Evolutionary conservation across 768 basidiomycete genomes (phyloP).

Genomic region (Leccinum pellstonianum): DNA sequence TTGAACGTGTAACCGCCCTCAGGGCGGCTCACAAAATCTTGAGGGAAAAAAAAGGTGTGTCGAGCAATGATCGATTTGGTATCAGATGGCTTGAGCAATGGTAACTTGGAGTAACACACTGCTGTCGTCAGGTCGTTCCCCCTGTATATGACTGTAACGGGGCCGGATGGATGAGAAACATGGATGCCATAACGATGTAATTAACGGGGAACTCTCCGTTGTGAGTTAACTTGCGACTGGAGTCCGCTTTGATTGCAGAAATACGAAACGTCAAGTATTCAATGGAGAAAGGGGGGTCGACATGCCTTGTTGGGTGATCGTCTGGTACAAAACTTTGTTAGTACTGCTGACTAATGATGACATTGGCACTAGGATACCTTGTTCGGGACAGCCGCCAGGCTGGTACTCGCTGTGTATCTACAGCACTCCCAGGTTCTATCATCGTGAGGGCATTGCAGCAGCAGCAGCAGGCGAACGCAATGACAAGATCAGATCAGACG

Average conservation of each 20-base stretch:
- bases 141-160: conserved; percentile 37
- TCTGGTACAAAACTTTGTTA: conserved; percentile 8
- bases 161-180: conserved; percentile 20
- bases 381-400: background rate
- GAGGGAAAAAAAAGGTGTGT: conserved; percentile 16
- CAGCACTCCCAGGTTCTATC: conserved; percentile 17
- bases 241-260: conserved; percentile 8
- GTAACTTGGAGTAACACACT: conserved; percentile 13
- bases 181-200: conserved; percentile 32
- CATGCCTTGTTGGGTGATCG: conserved; percentile 24
- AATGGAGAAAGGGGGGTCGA: conserved; percentile 10
- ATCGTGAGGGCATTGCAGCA: conserved; percentile 15
- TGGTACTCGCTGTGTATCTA: background rate
- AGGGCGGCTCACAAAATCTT: conserved; percentile 18
- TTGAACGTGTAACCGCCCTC: conserved; percentile 27
- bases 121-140: conserved; percentile 29
- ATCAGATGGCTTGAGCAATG: conserved; percentile 14
- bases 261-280: conserved; percentile 12
- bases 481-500: conserved; percentile 29
- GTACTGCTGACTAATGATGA: conserved; percentile 24
- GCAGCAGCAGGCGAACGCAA: conserved; percentile 11
- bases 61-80: conserved; percentile 23
- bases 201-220: conserved; percentile 28
- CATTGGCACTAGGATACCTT: background rate
- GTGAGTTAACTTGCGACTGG: conserved; percentile 5